These are phyloP conservation scores for Psidium friedrichsthalianum DNA, from an alignment of 345 rosid genomes.

Conservation along the genomic window DNA sequence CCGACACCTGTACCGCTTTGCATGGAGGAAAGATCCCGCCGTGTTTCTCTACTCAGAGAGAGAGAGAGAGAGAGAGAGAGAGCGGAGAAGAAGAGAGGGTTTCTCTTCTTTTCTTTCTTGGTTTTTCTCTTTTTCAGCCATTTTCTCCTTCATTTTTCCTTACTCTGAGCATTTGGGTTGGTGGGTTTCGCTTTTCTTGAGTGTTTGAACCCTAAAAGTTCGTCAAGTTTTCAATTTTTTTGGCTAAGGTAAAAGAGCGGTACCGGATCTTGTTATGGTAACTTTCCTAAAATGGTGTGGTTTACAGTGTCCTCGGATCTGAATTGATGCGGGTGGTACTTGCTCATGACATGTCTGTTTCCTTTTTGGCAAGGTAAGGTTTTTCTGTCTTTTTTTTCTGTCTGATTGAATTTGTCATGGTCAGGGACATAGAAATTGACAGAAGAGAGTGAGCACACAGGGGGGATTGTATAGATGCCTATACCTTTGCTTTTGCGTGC, in stretches of 20 bases:
- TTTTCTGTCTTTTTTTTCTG: background rate
- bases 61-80: background rate
- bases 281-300: constrained; percentile 23
- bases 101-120: background rate
- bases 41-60: background rate
- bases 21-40: constrained; percentile 25
- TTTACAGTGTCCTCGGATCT: constrained; percentile 35
- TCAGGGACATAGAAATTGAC: constrained; percentile 62
- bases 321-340: constrained; percentile 15
- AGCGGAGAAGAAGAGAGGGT: background rate
- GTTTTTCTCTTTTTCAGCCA: background rate
- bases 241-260: background rate
- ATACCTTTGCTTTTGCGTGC: constrained; percentile 85
- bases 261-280: constrained; percentile 10
- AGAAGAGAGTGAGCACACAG: constrained; percentile 99
- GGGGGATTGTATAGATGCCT: constrained; percentile 46
- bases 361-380: constrained; percentile 3
- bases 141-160: background rate
- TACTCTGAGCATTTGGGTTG: background rate
- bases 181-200: background rate
- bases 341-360: background rate
- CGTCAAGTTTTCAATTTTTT: background rate
- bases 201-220: constrained; percentile 20
- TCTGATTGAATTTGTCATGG: background rate
- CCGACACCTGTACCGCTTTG: constrained; percentile 45